Conservation (phyloP, 2,329 filamentous ascomycete genomes). For the Aureobasidium sp. region DNA sequence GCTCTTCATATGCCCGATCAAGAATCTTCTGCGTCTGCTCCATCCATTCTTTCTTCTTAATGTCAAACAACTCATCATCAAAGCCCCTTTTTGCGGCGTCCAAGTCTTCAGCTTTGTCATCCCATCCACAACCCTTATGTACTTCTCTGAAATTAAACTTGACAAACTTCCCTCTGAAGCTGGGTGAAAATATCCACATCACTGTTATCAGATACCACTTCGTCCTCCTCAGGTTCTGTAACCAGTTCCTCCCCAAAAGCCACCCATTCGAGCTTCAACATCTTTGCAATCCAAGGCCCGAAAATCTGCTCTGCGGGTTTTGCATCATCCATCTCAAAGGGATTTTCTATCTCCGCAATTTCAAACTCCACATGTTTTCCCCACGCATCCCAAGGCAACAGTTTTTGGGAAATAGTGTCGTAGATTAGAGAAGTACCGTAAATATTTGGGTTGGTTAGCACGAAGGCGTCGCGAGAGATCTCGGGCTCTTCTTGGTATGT, state of each 20-base stretch:
- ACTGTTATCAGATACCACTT: not conserved
- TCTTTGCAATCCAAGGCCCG: not conserved
- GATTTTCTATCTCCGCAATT: not conserved
- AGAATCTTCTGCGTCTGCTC: not conserved
- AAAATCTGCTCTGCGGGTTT: not conserved
- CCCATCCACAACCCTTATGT: no score
- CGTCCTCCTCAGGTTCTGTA: not conserved
- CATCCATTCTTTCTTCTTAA: not conserved
- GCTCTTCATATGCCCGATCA: not conserved
- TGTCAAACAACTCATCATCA: not conserved
- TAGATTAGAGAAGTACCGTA: not conserved
- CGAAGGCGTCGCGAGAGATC: not conserved
- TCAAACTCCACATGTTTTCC: not conserved
- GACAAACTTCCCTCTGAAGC: not conserved
- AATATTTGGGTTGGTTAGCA: not conserved
- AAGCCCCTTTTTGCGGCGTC: not conserved
- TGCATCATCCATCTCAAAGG: not conserved
- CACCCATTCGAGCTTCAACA: not conserved
- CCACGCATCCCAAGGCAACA: not conserved
- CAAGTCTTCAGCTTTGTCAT: conserved; percentile 14
- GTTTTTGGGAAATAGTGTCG: not conserved
- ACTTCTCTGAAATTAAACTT: not conserved
- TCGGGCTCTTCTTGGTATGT: not conserved
- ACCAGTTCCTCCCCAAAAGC: not conserved
- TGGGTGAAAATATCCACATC: not conserved